Evolutionary conservation across 805 yeast species (phyloP).

Genomic region (Hanseniaspora lindneri): DNA sequence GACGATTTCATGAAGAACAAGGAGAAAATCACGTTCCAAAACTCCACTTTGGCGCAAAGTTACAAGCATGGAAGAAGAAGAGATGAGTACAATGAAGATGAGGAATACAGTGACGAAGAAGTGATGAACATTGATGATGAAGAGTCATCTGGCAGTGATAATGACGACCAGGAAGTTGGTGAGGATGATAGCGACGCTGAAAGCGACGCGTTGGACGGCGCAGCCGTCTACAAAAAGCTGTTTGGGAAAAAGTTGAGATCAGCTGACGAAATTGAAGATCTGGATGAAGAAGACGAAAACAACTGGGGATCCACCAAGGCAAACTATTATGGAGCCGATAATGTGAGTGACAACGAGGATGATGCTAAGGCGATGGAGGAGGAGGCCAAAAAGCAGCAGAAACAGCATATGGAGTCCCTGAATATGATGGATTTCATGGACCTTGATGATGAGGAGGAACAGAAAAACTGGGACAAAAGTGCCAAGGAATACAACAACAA

Average conservation of each 20-base stretch:
- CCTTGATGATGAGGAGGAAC: conserved; percentile 49
- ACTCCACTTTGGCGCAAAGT: conserved; percentile 39
- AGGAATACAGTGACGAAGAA: conserved; percentile 40
- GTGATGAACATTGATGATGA: conserved; percentile 30
- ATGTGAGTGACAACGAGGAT: conserved; percentile 45
- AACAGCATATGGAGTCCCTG: conserved; percentile 62
- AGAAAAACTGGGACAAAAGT: conserved; percentile 58
- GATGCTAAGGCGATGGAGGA: conserved; percentile 66
- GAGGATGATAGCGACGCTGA: conserved; percentile 26
- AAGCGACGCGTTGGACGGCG: conserved; percentile 24
- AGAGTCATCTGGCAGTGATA: conserved; percentile 24
- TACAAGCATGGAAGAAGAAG: conserved; percentile 31
- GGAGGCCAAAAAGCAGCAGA: conserved; percentile 81
- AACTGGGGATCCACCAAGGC: conserved; percentile 37
- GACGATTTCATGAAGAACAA: conserved; percentile 53
- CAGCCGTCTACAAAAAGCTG: conserved; percentile 31
- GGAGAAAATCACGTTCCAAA: conserved; percentile 45
- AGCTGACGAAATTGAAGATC: conserved; percentile 24
- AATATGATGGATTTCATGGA: conserved; percentile 65
- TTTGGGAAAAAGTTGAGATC: conserved; percentile 27
- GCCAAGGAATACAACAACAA: conserved; percentile 38
- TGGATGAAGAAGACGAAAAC: conserved; percentile 23
- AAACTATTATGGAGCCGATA: conserved; percentile 45
- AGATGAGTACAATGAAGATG: conserved; percentile 37
- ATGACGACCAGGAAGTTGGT: conserved; percentile 24